phyloP scores from a whole-genome alignment of 768 basidiomycete genomes.

The Bullera alba region DNA sequence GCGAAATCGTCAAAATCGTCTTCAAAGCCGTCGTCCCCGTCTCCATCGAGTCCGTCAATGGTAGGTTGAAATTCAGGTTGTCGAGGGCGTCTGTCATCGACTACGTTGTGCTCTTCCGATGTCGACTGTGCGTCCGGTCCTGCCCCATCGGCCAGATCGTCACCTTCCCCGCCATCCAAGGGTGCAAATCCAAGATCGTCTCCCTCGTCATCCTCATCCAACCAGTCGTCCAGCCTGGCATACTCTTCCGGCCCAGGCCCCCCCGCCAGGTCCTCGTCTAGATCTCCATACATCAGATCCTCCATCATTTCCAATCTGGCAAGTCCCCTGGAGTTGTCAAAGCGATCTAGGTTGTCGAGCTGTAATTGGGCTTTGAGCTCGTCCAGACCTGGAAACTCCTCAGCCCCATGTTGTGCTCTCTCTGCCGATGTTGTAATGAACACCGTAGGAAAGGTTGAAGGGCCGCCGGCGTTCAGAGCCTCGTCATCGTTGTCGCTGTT shows the following conservation, averaged over 20 bases:
- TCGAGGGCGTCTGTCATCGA: background rate
- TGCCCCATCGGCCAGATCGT: background rate
- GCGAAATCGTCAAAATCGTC: conserved; percentile 32
- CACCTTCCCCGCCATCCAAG: background rate
- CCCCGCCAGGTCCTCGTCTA: conserved; percentile 5
- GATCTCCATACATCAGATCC: background rate
- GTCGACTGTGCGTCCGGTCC: background rate
- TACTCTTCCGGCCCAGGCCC: conserved; percentile 26
- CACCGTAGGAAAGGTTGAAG: conserved; percentile 14
- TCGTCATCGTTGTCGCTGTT: background rate
- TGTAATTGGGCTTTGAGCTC: conserved; percentile 16
- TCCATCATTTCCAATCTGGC: background rate
- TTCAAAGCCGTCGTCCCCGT: conserved; percentile 10
- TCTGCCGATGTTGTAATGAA: conserved; percentile 1
- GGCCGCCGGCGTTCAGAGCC: background rate
- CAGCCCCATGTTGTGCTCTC: background rate
- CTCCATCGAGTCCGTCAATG: background rate
- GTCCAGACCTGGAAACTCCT: conserved; percentile 20
- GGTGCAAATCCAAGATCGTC: background rate
- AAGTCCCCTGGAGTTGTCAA: background rate
- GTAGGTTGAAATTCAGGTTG: background rate
- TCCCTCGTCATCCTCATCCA: conserved; percentile 21
- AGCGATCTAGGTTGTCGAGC: background rate
- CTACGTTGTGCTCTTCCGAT: background rate
- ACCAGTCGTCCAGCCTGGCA: conserved; percentile 37